A percentile compares a stretch with the other conserved stretches of the same genome.
These are phyloP conservation scores for Batrachochytrium dendrobatidis DNA, from an alignment of 371 early-diverging fungal species.

Conservation along the genomic window DNA sequence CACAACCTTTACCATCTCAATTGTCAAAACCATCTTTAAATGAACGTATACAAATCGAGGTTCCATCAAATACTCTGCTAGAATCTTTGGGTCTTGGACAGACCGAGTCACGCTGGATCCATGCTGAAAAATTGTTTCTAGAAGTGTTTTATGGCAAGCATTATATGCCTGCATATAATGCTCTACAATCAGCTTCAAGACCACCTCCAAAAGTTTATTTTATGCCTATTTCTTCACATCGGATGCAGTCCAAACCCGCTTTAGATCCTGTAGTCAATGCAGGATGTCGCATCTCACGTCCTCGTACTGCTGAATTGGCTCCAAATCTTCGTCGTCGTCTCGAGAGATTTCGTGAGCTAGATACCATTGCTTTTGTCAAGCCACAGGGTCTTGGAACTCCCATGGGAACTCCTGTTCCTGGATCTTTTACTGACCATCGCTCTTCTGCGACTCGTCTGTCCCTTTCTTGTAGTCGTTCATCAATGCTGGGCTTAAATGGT, in stretches of 20 bases:
- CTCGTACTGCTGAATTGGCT: constrained; percentile 24
- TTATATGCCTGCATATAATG: not conserved
- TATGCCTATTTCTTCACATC: not conserved
- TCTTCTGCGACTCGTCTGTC: too few relatives aligned
- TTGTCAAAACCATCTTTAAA: too few relatives aligned
- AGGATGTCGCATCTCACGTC: constrained; percentile 12
- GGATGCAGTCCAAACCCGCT: not conserved
- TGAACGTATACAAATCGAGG: too few relatives aligned
- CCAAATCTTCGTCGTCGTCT: constrained; percentile 14
- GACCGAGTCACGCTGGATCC: constrained; percentile 16
- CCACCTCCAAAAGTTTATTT: constrained; percentile 13
- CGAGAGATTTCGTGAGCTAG: constrained; percentile 23
- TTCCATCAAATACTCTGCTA: not conserved
- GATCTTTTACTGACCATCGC: too few relatives aligned
- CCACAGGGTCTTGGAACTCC: not conserved
- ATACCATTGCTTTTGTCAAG: constrained; percentile 17
- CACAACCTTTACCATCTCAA: too few relatives aligned
- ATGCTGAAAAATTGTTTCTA: constrained; percentile 23
- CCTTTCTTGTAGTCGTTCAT: too few relatives aligned
- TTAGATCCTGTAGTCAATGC: not conserved
- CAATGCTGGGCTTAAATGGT: too few relatives aligned
- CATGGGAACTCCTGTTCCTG: not conserved
- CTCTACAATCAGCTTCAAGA: not conserved
- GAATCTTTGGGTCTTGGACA: not conserved
- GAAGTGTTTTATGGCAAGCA: constrained; percentile 28